Percentiles rank a stretch among this genome's conserved stretches.
Conservation (phyloP, 179 eudicot species). For the Silene noctiflora region DNA sequence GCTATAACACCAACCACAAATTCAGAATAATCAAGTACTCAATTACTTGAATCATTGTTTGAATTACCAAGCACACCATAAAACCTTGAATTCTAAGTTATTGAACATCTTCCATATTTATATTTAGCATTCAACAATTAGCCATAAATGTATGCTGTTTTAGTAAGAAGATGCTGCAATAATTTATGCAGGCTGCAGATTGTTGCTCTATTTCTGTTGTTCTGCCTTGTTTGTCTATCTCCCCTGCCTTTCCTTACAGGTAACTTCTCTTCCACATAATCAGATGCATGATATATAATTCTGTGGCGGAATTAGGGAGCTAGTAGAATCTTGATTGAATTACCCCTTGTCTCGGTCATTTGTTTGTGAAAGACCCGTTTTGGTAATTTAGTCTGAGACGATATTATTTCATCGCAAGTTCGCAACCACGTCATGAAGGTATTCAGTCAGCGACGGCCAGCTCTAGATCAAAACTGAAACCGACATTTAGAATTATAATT, state of each 20-base stretch:
- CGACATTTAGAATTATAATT: too few relatives aligned
- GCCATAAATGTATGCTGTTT: constrained; percentile 4
- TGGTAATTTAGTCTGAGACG: too few relatives aligned
- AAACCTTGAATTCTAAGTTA: not conserved
- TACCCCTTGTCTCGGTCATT: too few relatives aligned
- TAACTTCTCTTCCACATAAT: not conserved
- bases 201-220: constrained; percentile 20
- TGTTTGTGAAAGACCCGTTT: too few relatives aligned
- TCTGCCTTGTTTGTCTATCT: constrained; percentile 22
- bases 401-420: too few relatives aligned
- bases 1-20: constrained; percentile 12
- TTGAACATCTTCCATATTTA: constrained; percentile 1
- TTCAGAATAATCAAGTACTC: not conserved
- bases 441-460: too few relatives aligned
- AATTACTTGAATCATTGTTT: not conserved
- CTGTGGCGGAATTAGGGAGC: too few relatives aligned
- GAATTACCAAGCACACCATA: too few relatives aligned
- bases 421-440: too few relatives aligned
- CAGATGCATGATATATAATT: not conserved
- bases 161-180: constrained; percentile 3
- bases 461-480: too few relatives aligned
- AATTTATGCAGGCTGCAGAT: not conserved
- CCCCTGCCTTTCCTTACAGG: constrained; percentile 26
- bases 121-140: constrained; percentile 7
- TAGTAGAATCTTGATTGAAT: too few relatives aligned